Conservation (phyloP, 805 yeast species). For the Metschnikowia shivogae region DNA sequence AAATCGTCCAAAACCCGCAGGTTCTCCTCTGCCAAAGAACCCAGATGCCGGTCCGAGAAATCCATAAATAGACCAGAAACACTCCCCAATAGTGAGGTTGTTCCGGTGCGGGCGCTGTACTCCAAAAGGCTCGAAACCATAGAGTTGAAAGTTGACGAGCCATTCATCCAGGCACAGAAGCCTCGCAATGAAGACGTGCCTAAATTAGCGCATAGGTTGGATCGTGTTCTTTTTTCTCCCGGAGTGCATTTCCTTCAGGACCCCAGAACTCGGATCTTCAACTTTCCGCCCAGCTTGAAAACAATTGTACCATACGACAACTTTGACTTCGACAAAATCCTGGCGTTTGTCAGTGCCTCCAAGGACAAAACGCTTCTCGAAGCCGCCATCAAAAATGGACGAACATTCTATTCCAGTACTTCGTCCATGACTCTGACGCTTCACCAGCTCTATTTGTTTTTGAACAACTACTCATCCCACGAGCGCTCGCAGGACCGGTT, state of each 20-base stretch:
- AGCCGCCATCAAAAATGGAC: conserved; percentile 39
- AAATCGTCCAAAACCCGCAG: no score
- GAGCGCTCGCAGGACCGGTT: conserved; percentile 22
- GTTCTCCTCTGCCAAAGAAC: not conserved
- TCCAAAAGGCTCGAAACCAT: not conserved
- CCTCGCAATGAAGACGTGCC: conserved; percentile 43
- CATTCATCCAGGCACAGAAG: conserved; percentile 16
- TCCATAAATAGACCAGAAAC: not conserved
- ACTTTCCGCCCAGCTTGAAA: conserved; percentile 60
- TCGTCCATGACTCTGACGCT: conserved; percentile 80
- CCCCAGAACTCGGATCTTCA: conserved; percentile 68
- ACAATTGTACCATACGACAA: conserved; percentile 58
- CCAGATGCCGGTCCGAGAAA: not conserved
- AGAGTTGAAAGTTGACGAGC: not conserved
- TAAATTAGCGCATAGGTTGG: conserved; percentile 58
- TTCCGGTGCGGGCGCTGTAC: conserved; percentile 1
- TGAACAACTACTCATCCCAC: conserved; percentile 41
- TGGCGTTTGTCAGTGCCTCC: conserved; percentile 61
- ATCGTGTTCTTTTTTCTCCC: conserved; percentile 73
- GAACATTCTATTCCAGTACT: conserved; percentile 69
- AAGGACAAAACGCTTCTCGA: conserved; percentile 52
- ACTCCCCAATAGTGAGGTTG: no score
- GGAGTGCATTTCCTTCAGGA: conserved; percentile 77
- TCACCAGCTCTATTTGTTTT: conserved; percentile 66
- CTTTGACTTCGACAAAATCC: conserved; percentile 56